These are phyloP conservation scores for Calonectria hongkongensis DNA, from an alignment of 2,329 filamentous ascomycete species.

Conservation along the genomic window DNA sequence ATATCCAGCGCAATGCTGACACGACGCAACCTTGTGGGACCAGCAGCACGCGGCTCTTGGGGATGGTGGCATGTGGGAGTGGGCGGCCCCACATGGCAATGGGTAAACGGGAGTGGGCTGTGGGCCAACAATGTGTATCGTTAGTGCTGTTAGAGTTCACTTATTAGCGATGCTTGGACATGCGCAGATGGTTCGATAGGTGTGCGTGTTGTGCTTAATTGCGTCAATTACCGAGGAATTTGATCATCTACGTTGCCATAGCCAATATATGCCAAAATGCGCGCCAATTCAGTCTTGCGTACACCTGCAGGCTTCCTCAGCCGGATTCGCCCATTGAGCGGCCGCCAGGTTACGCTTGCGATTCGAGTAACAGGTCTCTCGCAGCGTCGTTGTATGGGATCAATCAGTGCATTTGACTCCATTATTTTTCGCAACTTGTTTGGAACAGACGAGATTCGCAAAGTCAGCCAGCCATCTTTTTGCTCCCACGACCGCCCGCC, in stretches of 20 bases:
- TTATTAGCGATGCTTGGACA: neutral
- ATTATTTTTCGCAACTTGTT: conserved; percentile 71
- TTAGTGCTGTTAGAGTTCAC: neutral
- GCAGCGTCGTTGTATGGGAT: conserved; percentile 1
- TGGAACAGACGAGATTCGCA: conserved; percentile 69
- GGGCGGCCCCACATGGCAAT: conserved; percentile 1
- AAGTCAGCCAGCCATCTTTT: neutral
- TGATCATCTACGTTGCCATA: neutral
- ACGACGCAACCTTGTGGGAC: conserved; percentile 8
- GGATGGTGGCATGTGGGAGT: conserved; percentile 15
- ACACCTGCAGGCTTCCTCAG: neutral
- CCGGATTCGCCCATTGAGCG: neutral
- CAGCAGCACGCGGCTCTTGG: neutral
- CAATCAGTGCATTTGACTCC: conserved; percentile 63
- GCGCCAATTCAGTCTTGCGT: neutral
- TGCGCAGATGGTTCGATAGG: too few species aligned
- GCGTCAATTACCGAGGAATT: neutral
- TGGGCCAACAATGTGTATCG: conserved; percentile 1
- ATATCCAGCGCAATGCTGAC: conserved; percentile 16
- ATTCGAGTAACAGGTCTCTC: neutral
- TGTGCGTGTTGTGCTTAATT: neutral
- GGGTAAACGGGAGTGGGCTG: neutral
- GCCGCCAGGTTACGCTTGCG: neutral
- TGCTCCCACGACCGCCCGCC: too few species aligned
- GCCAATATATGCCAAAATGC: neutral